Percentiles rank a stretch among this genome's conserved stretches.
Evolutionary conservation across 108 stramenopile genomes (phyloP).

Genomic region (Fistulifera pelliculosa): DNA sequence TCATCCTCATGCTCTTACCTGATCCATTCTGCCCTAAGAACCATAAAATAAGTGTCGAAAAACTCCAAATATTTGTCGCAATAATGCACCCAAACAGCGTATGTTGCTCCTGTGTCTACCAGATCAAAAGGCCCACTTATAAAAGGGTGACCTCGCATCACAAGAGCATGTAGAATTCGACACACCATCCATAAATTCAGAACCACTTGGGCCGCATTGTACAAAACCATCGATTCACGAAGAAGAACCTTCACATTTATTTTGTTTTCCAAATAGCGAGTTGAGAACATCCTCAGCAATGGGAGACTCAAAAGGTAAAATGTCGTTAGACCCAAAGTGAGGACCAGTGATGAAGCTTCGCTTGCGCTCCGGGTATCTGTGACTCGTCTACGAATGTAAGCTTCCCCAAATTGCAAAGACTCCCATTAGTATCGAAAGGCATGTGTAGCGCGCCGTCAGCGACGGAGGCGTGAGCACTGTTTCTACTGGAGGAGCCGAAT

Average conservation of each 20-base stretch:
- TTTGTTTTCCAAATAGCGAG: constrained; percentile 26
- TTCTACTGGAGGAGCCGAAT: not conserved
- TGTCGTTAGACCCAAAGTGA: constrained; percentile 49
- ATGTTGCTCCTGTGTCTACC: constrained; percentile 42
- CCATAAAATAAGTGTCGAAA: constrained; percentile 97
- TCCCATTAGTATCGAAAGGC: constrained; percentile 55
- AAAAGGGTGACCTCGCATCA: constrained; percentile 68
- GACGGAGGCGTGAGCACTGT: constrained; percentile 14
- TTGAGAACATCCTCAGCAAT: constrained; percentile 41
- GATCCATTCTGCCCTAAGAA: constrained; percentile 83
- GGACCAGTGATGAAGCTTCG: constrained; percentile 45
- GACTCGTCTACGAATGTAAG: constrained; percentile 41
- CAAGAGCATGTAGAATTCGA: constrained; percentile 53
- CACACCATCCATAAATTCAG: constrained; percentile 96
- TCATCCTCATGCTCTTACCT: constrained; percentile 47
- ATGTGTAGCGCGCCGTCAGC: constrained; percentile 60
- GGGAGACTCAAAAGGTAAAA: constrained; percentile 70
- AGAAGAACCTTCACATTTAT: constrained; percentile 75
- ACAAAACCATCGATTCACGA: constrained; percentile 82
- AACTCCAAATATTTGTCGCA: constrained; percentile 96
- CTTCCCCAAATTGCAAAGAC: constrained; percentile 66
- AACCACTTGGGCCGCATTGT: constrained; percentile 91
- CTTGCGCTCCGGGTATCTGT: constrained; percentile 44
- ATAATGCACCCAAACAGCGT: constrained; percentile 96
- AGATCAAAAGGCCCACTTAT: constrained; percentile 59